Evolutionary conservation across 306 rosid genomes (phyloP).

Genomic region (Prunus mira): DNA sequence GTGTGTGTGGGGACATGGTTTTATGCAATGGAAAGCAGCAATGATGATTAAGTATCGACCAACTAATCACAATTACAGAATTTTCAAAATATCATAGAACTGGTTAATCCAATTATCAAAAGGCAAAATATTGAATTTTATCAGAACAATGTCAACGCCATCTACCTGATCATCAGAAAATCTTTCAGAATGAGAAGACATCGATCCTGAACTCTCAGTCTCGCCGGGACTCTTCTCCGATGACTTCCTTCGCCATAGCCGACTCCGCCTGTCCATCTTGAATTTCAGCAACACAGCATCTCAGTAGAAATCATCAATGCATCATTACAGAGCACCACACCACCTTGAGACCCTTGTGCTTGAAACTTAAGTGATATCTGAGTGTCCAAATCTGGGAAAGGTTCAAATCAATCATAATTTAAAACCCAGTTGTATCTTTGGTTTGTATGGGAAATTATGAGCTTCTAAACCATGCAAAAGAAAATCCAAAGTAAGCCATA

Average conservation of each 20-base stretch:
- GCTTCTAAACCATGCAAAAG: constrained; percentile 16
- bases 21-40: no score
- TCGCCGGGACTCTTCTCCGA: constrained; percentile 73
- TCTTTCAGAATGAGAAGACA: constrained; percentile 76
- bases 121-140: background rate
- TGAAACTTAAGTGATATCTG: constrained; percentile 7
- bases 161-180: constrained; percentile 75
- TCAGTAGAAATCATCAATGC: constrained; percentile 19
- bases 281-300: constrained; percentile 22
- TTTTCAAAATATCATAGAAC: background rate
- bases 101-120: constrained; percentile 15
- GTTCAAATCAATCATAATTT: constrained; percentile 3
- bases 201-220: constrained; percentile 76
- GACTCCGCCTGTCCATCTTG: constrained; percentile 69
- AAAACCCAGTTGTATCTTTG: constrained; percentile 10
- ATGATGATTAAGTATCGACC: no score
- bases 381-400: constrained; percentile 7
- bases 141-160: background rate
- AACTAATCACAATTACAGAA: background rate
- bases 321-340: constrained; percentile 5
- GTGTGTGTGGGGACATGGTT: no score
- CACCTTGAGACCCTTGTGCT: constrained; percentile 2
- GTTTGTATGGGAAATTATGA: constrained; percentile 16
- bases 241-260: constrained; percentile 83
- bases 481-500: constrained; percentile 17